A percentile compares a stretch with the other conserved stretches of the same genome.
Conservation (phyloP, 1,139 yeast genomes). For the Protomyces gravidus region DNA sequence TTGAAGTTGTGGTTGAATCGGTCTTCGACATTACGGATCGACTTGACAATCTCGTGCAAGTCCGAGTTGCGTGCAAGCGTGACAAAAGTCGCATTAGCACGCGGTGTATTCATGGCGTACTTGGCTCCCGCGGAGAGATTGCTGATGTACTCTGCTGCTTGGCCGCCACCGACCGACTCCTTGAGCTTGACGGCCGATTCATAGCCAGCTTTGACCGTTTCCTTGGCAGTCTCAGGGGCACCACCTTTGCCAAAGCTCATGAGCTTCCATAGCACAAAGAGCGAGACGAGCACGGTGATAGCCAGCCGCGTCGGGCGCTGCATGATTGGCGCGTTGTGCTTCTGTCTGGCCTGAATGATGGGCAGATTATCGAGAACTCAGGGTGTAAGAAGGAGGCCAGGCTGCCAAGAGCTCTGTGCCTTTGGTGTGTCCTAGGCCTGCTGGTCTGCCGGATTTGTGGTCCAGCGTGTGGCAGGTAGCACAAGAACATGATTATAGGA, state of each 20-base stretch:
- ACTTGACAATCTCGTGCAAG: conserved; percentile 52
- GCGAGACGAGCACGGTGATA: conserved; percentile 21
- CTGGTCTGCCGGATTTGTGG: too few species aligned
- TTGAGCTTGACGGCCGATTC: neutral
- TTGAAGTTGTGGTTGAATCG: conserved; percentile 62
- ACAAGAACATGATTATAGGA: too few species aligned
- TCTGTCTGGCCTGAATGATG: conserved; percentile 1
- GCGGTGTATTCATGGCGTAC: conserved; percentile 7
- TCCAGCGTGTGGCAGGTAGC: too few species aligned
- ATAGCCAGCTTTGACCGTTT: neutral
- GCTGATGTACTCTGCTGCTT: neutral
- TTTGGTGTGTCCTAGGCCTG: too few species aligned
- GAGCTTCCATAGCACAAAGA: conserved; percentile 14
- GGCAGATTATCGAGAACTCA: too few species aligned
- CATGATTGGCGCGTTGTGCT: conserved; percentile 2
- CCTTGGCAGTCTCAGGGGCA: neutral
- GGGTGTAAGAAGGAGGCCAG: too few species aligned
- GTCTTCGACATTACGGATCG: conserved; percentile 63
- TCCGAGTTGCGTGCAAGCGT: conserved; percentile 65
- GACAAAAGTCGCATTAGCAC: conserved; percentile 45
- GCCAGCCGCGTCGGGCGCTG: conserved; percentile 19
- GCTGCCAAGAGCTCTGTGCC: too few species aligned
- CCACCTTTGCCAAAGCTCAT: neutral
- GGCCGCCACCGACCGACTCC: neutral
- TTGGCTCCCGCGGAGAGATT: neutral